Percentiles rank a stretch among this genome's conserved stretches.
Evolutionary conservation across 371 early-diverging fungal species (phyloP).

Genomic region (Actinomortierella ambigua): DNA sequence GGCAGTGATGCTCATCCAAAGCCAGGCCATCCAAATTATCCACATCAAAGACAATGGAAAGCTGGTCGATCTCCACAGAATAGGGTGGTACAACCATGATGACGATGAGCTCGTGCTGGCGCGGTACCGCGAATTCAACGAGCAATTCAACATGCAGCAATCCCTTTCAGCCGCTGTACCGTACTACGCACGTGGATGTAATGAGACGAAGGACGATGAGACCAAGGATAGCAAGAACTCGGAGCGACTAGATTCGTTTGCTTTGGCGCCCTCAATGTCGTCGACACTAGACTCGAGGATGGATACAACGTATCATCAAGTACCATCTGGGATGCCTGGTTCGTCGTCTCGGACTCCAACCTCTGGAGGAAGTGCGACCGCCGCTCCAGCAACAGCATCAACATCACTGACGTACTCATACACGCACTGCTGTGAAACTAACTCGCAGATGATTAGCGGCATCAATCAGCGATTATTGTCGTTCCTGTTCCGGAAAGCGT

Average conservation of each 20-base stretch:
- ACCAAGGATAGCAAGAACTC: slow-evolving; percentile 9
- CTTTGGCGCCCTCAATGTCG: slow-evolving; percentile 26
- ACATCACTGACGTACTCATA: background rate
- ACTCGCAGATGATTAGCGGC: slow-evolving; percentile 51
- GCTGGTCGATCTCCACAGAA: slow-evolving; percentile 53
- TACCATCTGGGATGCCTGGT: slow-evolving; percentile 16
- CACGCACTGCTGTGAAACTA: slow-evolving; percentile 4
- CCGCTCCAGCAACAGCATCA: background rate
- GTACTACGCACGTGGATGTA: slow-evolving; percentile 16
- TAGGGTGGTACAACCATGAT: slow-evolving; percentile 64
- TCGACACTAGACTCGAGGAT: slow-evolving; percentile 20
- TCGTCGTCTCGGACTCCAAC: background rate
- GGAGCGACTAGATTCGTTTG: slow-evolving; percentile 19
- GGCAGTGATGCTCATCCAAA: slow-evolving; percentile 63
- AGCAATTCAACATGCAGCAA: slow-evolving; percentile 38
- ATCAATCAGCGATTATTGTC: slow-evolving; percentile 67
- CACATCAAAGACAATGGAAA: slow-evolving; percentile 60
- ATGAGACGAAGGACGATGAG: slow-evolving; percentile 24
- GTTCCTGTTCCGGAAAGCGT: slow-evolving; percentile 57
- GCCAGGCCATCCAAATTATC: slow-evolving; percentile 63
- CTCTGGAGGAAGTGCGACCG: background rate
- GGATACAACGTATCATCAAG: slow-evolving; percentile 42
- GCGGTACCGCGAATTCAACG: slow-evolving; percentile 49
- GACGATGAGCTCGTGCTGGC: slow-evolving; percentile 60
- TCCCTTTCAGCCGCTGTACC: slow-evolving; percentile 16